Conservation (phyloP, 1,139 yeast genomes). For the Pichia sp. region DNA sequence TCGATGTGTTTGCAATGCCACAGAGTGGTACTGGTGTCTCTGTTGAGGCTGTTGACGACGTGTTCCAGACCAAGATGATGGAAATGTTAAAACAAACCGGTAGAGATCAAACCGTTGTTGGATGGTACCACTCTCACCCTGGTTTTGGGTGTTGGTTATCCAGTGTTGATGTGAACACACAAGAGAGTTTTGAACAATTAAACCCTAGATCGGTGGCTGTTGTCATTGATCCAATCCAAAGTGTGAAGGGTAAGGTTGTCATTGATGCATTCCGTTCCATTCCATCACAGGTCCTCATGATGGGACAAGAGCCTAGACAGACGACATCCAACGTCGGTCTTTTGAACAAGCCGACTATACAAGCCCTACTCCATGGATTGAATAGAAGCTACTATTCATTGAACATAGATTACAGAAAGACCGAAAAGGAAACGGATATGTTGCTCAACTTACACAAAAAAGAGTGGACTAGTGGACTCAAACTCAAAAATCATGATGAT, state of each 20-base stretch:
- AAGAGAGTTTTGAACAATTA: slow-evolving; percentile 93
- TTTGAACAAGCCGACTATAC: slow-evolving; percentile 95
- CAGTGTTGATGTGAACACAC: slow-evolving; percentile 95
- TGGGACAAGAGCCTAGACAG: slow-evolving; percentile 98
- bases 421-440: slow-evolving; percentile 91
- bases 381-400: slow-evolving; percentile 96
- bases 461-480: slow-evolving; percentile 93
- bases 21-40: slow-evolving; percentile 98
- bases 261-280: slow-evolving; percentile 97
- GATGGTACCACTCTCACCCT: slow-evolving; percentile 99
- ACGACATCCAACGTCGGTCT: slow-evolving; percentile 95
- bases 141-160: slow-evolving; percentile 99
- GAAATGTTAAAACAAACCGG: slow-evolving; percentile 99
- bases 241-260: slow-evolving; percentile 97
- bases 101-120: slow-evolving; percentile 96
- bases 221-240: slow-evolving; percentile 95
- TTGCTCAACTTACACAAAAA: slow-evolving; percentile 88
- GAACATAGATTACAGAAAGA: slow-evolving; percentile 90
- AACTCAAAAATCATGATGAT: slow-evolving; percentile 67
- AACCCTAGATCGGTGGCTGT: slow-evolving; percentile 96
- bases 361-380: slow-evolving; percentile 93
- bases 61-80: slow-evolving; percentile 99
- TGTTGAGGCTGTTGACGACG: slow-evolving; percentile 99
- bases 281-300: slow-evolving; percentile 80
- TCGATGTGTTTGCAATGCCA: slow-evolving; percentile 99